Evolutionary conservation across 805 yeast species (phyloP), one percentile per base, ranked within the genome.

Genomic region (Saccharomycopsis fibuligera): DNA sequence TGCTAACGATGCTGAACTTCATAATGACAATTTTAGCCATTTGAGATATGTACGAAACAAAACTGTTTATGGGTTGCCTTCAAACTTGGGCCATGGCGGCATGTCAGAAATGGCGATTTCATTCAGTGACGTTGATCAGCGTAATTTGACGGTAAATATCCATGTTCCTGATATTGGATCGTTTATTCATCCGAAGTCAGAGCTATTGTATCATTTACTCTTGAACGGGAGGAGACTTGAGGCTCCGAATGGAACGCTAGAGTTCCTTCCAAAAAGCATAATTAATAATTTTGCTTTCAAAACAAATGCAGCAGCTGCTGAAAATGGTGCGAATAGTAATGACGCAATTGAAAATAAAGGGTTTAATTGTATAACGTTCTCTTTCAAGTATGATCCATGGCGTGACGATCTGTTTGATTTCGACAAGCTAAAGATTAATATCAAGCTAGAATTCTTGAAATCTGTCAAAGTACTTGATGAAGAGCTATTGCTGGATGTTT

Each of bases 161-260:
- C 77, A 73, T 54, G 54, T 73, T 6, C 73, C 75, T 3, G 77
- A 73, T 54, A 45, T 69, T 3, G 65, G 66, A 8, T 58, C 72
- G 1, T 63, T 57, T 42, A 31, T 71, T 3, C 19, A 62, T 2
- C 75, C 75, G 1, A 55, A 53, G 21, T 56, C 62, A 22, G 45
- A 50, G 4, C 31, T 60, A 2, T 60, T 63, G 45, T 48, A 47
- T 24, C 21, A 48, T 27, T 36, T 53, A 23, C 21, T 47, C 17
- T n/a, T 46, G n/a, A 44, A 27, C 41, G 54, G 31, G 38, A 44
- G 21, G 37, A 56, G 40, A 19, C 24, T 44, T 19, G 25, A 40
- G 31, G 56, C 57, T 38, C 54, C 44, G 44, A 57, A 41, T 35
- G 56, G 41, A 4, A 23, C 16, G 16, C 48, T 41, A 44, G 45